phyloP scores from a whole-genome alignment of 495 filamentous ascomycete genomes.

The Chaetomium fimeti region DNA sequence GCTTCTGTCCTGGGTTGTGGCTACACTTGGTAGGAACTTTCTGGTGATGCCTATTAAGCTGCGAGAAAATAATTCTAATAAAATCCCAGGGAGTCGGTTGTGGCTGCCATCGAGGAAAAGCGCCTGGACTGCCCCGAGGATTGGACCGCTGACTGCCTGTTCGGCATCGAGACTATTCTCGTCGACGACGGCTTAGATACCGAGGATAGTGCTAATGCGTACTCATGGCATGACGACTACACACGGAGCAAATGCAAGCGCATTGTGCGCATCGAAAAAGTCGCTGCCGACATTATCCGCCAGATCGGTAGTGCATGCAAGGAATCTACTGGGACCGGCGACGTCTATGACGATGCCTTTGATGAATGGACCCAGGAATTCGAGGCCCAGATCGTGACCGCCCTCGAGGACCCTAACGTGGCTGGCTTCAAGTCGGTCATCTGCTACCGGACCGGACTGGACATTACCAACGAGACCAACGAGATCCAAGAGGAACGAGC shows the following conservation, averaged over 20 bases:
- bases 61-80: no score
- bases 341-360: conserved; percentile 35
- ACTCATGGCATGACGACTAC: conserved; percentile 69
- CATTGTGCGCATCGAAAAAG: conserved; percentile 80
- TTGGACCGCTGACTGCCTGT: conserved; percentile 63
- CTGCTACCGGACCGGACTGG: conserved; percentile 79
- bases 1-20: conserved; percentile 60
- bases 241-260: conserved; percentile 62
- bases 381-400: conserved; percentile 47
- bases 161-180: conserved; percentile 72
- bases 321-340: conserved; percentile 14
- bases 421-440: conserved; percentile 84
- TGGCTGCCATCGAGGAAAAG: conserved; percentile 56
- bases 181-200: conserved; percentile 74
- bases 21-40: conserved; percentile 44
- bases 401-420: conserved; percentile 63
- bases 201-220: conserved; percentile 56
- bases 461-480: conserved; percentile 43
- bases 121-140: conserved; percentile 55
- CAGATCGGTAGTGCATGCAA: conserved; percentile 38
- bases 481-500: conserved; percentile 27
- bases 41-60: no score
- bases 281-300: conserved; percentile 65
- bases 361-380: conserved; percentile 36
- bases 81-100: conserved; percentile 52